Base-by-base conservation (phyloP, 106 monocot species). In the Xerophyta viscosa region DNA sequence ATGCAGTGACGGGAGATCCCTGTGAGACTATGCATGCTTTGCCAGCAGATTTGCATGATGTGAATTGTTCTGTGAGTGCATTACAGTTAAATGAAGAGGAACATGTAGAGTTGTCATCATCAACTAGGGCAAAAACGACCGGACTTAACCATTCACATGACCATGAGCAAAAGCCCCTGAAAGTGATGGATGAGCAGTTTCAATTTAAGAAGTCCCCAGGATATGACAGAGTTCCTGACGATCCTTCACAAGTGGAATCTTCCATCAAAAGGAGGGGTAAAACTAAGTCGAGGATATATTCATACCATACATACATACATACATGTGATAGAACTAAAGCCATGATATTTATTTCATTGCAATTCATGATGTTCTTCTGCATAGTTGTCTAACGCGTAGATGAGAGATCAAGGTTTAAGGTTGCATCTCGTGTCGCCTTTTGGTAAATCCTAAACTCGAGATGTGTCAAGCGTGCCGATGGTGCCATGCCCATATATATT, bases 191-290 rank as follows among this genome's bases (percentile, higher is more conserved):
- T 50, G 74, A 58, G 13, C 31, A 46, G 15, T 27, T 46, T 6
- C 54, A 65, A 58, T 76, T 45, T 45, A 48, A 73, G 19, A 45
- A 60, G 43, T 23, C 58, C 20, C 72, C 65, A 41, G 67, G 55
- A 46, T 61, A 59, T 53, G 56, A 25, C 31, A 54, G 24, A 41
- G 52, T 31, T 48, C 46, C 37, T 33, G 71, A 69, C 6, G 66
- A 80, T 50, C 29, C 44, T 49, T 57, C 58, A 29, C 47, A 20
- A 46, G 27, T 48, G 12, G 58, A 65, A 63, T 53, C 74, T 59
- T 50, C 62, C n/a, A 68, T 48, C 39, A 37, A 74, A 30, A 62
- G 58, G 22, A 76, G 66, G 47, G 82, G 86, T 86, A 76, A 74
- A 60, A 33, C n/a, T n/a, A n/a, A n/a, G n/a, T n/a, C n/a, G n/a